These are phyloP conservation scores for Paramarasmius palmivorus DNA, from an alignment of 1,284 basidiomycete genomes.

Conservation along the genomic window DNA sequence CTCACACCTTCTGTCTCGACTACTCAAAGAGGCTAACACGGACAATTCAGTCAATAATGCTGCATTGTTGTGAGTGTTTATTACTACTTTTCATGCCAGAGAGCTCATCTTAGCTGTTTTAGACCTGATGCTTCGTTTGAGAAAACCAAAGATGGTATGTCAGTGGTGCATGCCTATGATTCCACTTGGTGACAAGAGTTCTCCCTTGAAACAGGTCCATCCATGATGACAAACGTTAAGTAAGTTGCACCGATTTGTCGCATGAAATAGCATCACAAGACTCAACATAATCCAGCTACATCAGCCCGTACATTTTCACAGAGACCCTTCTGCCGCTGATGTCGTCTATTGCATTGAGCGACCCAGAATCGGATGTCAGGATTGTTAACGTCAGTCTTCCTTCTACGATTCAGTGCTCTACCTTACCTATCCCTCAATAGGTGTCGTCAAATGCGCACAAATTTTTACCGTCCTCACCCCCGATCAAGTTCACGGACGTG, in stretches of 20 bases:
- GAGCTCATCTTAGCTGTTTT: too few relatives aligned
- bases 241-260: conserved; percentile 23
- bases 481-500: too few relatives aligned
- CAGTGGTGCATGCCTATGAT: too few relatives aligned
- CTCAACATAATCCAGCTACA: conserved; percentile 31
- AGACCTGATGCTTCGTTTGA: too few relatives aligned
- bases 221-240: conserved; percentile 43
- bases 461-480: too few relatives aligned
- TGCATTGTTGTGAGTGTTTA: conserved; percentile 29
- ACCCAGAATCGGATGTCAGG: conserved; percentile 47
- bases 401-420: too few relatives aligned
- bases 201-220: conserved; percentile 33
- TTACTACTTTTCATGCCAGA: background rate
- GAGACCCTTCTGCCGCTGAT: conserved; percentile 47
- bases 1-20: background rate
- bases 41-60: conserved; percentile 47
- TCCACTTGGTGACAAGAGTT: too few relatives aligned
- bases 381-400: conserved; percentile 50
- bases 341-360: conserved; percentile 37
- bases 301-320: conserved; percentile 50
- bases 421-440: too few relatives aligned
- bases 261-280: background rate
- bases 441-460: too few relatives aligned
- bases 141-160: too few relatives aligned
- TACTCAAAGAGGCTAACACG: background rate